Percentiles rank a stretch among this genome's conserved stretches.
Evolutionary conservation across 1,284 basidiomycete genomes (phyloP).

Genomic region (Leccinum angustisporum): DNA sequence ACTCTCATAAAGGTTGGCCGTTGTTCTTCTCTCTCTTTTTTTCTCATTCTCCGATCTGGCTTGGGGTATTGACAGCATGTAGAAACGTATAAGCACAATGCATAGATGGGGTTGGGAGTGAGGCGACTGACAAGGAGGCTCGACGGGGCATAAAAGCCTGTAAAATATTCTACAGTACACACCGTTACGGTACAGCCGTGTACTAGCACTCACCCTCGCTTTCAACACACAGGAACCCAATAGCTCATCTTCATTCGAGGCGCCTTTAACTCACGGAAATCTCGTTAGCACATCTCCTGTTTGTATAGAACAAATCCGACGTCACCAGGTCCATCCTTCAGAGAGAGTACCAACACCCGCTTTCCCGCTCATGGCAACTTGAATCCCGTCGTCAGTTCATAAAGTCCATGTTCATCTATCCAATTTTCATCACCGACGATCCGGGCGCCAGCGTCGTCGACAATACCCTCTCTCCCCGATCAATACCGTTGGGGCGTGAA

Average conservation of each 20-base stretch:
- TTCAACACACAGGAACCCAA: too few relatives aligned
- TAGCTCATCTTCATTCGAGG: not conserved
- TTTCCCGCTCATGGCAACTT: slow-evolving; percentile 79
- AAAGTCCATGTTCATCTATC: slow-evolving; percentile 96
- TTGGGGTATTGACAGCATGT: slow-evolving; percentile 46
- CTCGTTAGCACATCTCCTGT: slow-evolving; percentile 21
- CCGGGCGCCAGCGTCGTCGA: slow-evolving; percentile 71
- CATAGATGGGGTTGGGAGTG: slow-evolving; percentile 40
- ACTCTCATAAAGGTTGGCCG: slow-evolving; percentile 39
- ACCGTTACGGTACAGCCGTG: too few relatives aligned
- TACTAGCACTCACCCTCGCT: too few relatives aligned
- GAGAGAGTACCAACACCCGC: slow-evolving; percentile 89
- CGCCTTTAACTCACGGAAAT: slow-evolving; percentile 21
- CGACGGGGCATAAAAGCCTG: slow-evolving; percentile 41
- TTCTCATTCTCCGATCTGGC: slow-evolving; percentile 1
- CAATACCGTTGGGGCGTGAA: slow-evolving; percentile 95
- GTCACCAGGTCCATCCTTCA: slow-evolving; percentile 68
- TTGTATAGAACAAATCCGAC: not conserved
- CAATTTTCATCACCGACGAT: slow-evolving; percentile 94
- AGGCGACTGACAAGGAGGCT: slow-evolving; percentile 47
- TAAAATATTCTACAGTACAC: slow-evolving; percentile 35
- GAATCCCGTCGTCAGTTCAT: slow-evolving; percentile 64
- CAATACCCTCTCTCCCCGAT: slow-evolving; percentile 75
- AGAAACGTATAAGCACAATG: slow-evolving; percentile 43
- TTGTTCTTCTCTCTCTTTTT: not conserved